Percentiles rank a stretch among this genome's conserved stretches.
phyloP scores from a whole-genome alignment of 306 rosid genomes.

The Potentilla sterilis region DNA sequence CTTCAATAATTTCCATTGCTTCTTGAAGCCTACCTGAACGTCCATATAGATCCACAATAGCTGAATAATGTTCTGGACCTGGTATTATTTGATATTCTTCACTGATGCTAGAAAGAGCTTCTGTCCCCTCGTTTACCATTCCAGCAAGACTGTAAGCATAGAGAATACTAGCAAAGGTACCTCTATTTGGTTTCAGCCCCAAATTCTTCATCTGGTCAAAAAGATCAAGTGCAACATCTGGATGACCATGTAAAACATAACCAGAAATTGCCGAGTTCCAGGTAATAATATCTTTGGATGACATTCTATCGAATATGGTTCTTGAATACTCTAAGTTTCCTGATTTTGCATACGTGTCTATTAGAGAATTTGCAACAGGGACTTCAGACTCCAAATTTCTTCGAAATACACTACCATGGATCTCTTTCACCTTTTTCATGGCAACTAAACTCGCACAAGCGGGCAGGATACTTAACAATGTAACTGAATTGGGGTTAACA shows the following conservation, averaged over 20 bases:
- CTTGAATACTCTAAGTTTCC: constrained; percentile 66
- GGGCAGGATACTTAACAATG: constrained; percentile 72
- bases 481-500: constrained; percentile 62
- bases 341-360: constrained; percentile 80
- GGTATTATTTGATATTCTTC: constrained; percentile 58
- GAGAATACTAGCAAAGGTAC: constrained; percentile 68
- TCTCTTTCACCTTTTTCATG: constrained; percentile 65
- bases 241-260: constrained; percentile 67
- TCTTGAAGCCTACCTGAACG: constrained; percentile 81
- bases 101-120: constrained; percentile 52
- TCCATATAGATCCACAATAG: constrained; percentile 71
- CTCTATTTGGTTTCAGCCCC: constrained; percentile 66
- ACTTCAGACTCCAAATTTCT: constrained; percentile 57
- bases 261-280: constrained; percentile 82
- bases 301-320: constrained; percentile 62
- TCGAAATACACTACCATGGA: constrained; percentile 72
- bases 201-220: constrained; percentile 60
- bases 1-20: constrained; percentile 62
- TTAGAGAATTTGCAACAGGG: constrained; percentile 59
- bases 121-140: constrained; percentile 65
- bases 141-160: constrained; percentile 70
- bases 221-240: constrained; percentile 59
- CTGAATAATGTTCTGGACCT: constrained; percentile 74
- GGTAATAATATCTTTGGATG: constrained; percentile 66
- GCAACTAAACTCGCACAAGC: constrained; percentile 70